Conservation (phyloP, 169 alveolate species). For the Plasmodium inui region DNA sequence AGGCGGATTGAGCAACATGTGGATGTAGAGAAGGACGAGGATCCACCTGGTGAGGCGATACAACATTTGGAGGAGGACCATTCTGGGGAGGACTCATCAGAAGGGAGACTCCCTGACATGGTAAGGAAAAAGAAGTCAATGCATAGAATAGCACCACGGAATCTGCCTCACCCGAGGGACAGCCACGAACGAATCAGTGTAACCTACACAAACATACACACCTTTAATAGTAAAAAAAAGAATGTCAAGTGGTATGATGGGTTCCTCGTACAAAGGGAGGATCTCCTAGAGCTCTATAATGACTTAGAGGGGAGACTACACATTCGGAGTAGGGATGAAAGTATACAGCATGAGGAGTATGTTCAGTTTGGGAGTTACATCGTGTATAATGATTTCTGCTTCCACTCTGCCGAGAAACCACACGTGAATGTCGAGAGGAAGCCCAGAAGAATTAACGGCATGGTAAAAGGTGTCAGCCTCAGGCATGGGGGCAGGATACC, state of each 20-base stretch:
- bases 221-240: conserved; percentile 20
- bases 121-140: background rate
- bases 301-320: background rate
- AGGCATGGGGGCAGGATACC: background rate
- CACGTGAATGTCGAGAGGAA: background rate
- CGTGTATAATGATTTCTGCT: conserved; percentile 27
- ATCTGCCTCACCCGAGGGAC: background rate
- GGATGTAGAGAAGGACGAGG: background rate
- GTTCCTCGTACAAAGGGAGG: background rate
- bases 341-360: conserved; percentile 16
- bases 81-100: background rate
- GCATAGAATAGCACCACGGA: background rate
- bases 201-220: conserved; percentile 17
- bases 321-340: background rate
- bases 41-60: background rate
- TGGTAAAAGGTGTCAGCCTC: background rate
- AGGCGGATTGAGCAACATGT: background rate
- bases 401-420: background rate
- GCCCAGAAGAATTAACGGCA: background rate
- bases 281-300: conserved; percentile 23
- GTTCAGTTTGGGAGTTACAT: conserved; percentile 34
- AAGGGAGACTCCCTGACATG: background rate
- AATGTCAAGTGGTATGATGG: conserved; percentile 62
- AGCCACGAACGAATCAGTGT: background rate
- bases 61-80: background rate